Percentiles rank a stretch among this genome's conserved stretches.
Conservation (phyloP, 805 yeast species). For the Ogataea degrootiae region DNA sequence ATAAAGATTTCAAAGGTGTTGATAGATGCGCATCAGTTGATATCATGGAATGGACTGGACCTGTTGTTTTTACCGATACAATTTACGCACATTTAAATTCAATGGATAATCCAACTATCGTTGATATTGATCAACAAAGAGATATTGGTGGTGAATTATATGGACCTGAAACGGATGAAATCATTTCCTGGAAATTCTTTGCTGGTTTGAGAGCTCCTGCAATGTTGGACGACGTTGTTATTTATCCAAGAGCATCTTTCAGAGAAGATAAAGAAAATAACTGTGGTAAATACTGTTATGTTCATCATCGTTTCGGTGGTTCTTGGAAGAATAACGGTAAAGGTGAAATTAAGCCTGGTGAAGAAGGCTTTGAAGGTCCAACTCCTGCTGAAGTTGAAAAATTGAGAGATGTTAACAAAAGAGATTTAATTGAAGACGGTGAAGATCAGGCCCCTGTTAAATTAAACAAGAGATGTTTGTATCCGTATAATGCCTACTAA, state of each 20-base stretch:
- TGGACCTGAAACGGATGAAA: conserved; percentile 27
- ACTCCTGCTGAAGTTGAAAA: conserved; percentile 18
- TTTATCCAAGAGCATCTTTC: conserved; percentile 30
- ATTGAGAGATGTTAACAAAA: conserved; percentile 13
- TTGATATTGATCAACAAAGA: conserved; percentile 30
- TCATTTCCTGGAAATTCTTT: conserved; percentile 31
- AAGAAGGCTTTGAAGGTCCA: conserved; percentile 22
- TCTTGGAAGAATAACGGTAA: conserved; percentile 33
- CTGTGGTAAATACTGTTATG: conserved; percentile 33
- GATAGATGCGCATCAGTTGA: conserved; percentile 37
- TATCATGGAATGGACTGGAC: conserved; percentile 74
- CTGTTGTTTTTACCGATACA: conserved; percentile 75
- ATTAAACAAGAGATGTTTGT: conserved; percentile 18
- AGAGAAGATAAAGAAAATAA: conserved; percentile 31
- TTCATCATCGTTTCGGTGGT: conserved; percentile 33
- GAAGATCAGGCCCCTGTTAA: conserved; percentile 6
- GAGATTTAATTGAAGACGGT: conserved; percentile 10
- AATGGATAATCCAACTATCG: conserved; percentile 28
- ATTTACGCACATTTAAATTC: conserved; percentile 59
- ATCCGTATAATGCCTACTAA: conserved; percentile 20
- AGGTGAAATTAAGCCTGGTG: conserved; percentile 32
- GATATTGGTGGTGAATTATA: conserved; percentile 25
- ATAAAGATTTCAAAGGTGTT: conserved; percentile 33
- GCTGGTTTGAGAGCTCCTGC: conserved; percentile 31
- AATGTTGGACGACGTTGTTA: conserved; percentile 31